Base-by-base conservation (phyloP, 2,329 filamentous ascomycete genomes). In the Apiospora phragmitis region DNA sequence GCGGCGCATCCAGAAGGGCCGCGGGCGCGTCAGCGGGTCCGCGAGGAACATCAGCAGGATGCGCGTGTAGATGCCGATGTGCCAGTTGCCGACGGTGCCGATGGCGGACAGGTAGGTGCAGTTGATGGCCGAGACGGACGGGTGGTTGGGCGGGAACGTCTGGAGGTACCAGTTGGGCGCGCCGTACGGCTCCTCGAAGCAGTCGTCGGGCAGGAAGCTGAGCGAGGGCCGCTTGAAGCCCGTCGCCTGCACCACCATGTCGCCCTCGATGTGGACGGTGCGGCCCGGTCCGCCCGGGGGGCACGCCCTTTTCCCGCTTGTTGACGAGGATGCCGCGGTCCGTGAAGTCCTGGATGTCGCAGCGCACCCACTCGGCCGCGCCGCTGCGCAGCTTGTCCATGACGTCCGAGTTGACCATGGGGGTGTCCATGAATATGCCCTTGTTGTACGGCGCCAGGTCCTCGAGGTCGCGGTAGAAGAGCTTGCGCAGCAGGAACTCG, bases 81-180 rank as follows among this genome's bases (percentile, higher is more conserved):
- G 94, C 87, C 93, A 95, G 80, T 96, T 95, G 0, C 94, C 92
- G 1, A 96, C 93, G 0, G 92, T 92, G 0, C 93, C 93, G 70
- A 96, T 95, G 4, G 91, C 93, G 69, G 92, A 90, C 70, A 94
- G 85, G 74, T 95, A 97, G 0, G 93, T 96, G 84, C 83, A 88
- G 81, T 97, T 97, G 81, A 94, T 95, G 73, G 91, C 91, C 73
- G 91, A 94, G 66, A 97, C 86, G 43, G 89, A 91, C 0, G 91
- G 89, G 74, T 95, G 91, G 4, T 84, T 80, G 0, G 94, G 92
- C 5, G 94, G 94, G 81, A 97, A 97, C 0, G 92, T 93, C 80
- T 97, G 94, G 0, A 97, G 87, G 75, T 96, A 97, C 94, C 94
- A 97, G 79, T 94, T 94, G 0, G 94, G 94, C 1, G 94, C 92